Conservation (phyloP, 306 rosid species). For the Betula pendula region DNA sequence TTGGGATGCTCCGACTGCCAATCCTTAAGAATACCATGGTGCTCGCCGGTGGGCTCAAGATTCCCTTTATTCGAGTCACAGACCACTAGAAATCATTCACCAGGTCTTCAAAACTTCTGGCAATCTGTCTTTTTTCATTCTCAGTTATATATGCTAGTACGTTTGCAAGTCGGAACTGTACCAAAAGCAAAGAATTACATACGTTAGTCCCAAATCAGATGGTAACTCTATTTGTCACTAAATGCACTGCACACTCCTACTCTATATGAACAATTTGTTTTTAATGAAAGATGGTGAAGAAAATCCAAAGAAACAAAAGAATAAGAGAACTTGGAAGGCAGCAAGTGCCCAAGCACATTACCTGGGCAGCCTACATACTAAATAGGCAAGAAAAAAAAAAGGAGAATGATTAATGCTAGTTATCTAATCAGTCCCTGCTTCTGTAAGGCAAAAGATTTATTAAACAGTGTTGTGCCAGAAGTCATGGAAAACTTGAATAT, state of each 20-base stretch:
- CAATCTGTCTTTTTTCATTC: slow-evolving; percentile 31
- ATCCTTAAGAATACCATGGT: slow-evolving; percentile 25
- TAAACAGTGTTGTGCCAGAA: not conserved
- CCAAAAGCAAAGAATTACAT: slow-evolving; percentile 20
- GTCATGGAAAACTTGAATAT: not conserved
- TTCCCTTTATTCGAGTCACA: slow-evolving; percentile 26
- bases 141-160: slow-evolving; percentile 16
- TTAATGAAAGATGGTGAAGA: not conserved
- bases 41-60: slow-evolving; percentile 29
- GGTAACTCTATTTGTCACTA: slow-evolving; percentile 4
- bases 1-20: slow-evolving; percentile 31
- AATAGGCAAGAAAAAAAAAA: not conserved
- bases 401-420: not conserved
- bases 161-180: slow-evolving; percentile 23
- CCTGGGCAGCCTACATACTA: not conserved
- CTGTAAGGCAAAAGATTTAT: not conserved
- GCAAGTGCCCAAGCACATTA: not conserved
- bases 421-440: not conserved
- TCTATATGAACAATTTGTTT: slow-evolving; percentile 7
- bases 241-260: slow-evolving; percentile 7
- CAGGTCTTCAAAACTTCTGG: slow-evolving; percentile 23
- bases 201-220: slow-evolving; percentile 17
- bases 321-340: not conserved
- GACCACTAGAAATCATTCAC: slow-evolving; percentile 27
- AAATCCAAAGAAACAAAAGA: not conserved